These are phyloP conservation scores for Fagus crenata DNA, from an alignment of 306 rosid genomes.

Conservation along the genomic window DNA sequence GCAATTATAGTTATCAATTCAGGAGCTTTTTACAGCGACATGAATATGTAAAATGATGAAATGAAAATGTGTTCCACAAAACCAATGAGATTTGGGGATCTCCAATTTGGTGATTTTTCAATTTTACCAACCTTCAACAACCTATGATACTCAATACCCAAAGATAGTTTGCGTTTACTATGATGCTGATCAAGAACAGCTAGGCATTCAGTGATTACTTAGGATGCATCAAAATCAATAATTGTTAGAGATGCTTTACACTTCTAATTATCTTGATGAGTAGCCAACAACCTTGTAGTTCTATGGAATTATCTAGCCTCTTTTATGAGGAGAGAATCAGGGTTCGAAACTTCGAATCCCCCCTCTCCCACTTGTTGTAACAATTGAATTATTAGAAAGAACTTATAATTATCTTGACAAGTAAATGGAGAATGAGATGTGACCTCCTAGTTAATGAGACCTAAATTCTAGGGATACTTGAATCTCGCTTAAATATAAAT, in stretches of 20 bases:
- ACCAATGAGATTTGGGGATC: background rate
- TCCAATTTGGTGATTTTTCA: background rate
- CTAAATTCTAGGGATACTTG: no score
- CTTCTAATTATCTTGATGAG: background rate
- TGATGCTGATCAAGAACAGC: background rate
- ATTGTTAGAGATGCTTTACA: background rate
- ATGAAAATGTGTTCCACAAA: background rate
- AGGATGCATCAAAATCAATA: background rate
- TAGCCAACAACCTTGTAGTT: no score
- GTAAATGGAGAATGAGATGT: background rate
- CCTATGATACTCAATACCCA: background rate
- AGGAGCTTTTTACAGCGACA: background rate
- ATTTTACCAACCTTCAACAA: background rate
- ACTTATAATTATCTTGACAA: background rate
- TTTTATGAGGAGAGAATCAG: no score
- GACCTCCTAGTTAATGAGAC: background rate
- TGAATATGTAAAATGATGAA: background rate
- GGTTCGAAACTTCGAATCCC: no score
- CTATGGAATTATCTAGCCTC: no score
- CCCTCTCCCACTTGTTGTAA: no score
- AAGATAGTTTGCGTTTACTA: background rate
- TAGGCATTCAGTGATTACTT: background rate
- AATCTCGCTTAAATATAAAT: no score
- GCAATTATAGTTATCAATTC: background rate
- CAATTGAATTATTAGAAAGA: no score